Evolutionary conservation across 2,329 filamentous ascomycete species (phyloP), one percentile per base, ranked within the genome.

Genomic region (Penicillium hordei): DNA sequence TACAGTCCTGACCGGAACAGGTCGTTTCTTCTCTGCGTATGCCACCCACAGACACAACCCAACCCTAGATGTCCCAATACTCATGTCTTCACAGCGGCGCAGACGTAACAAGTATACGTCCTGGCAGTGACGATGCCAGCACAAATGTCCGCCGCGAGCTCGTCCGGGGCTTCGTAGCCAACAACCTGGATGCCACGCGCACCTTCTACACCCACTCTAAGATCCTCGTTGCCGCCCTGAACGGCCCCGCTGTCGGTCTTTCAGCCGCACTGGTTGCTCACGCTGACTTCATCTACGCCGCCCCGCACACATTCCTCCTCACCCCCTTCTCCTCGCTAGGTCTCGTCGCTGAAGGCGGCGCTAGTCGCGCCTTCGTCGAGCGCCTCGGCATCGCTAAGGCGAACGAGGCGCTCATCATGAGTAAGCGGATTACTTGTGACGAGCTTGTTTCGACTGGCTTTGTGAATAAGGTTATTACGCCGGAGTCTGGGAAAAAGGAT

Each of bases 151-250:
- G 81, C 60, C 78, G 78, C n/a, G 80, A 85, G 65, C 87, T 86
- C 78, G 83, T 95, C 36, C 81, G 83, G 51, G 79, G 73, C 70
- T 96, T 97, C 76, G 89, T 91, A 12, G 81, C 88, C 65, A 89
- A 89, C 81, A 97, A 97, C 81, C 84, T 97, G 56, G 90, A 96
- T 82, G 84, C 91, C 68, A 94, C 93, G 2, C 88, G 91, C 68
- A 88, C 91, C 67, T 96, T 97, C 80, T 93, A 94, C 80, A 88
- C 87, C 15, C 94, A 97, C 78, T 90, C 92, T 67, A 97, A 97
- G 79, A 89, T 97, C 76, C 89, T 97, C 25, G 84, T 97, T 59
- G 88, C 88, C 0, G 94, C 91, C 0, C 87, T 97, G 64, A 97
- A 97, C 78, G 94, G 93, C 3, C 94, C 94, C 6, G 92, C 87